Evolutionary conservation across 768 basidiomycete species (phyloP).

Genomic region (Tricholoma terreum): DNA sequence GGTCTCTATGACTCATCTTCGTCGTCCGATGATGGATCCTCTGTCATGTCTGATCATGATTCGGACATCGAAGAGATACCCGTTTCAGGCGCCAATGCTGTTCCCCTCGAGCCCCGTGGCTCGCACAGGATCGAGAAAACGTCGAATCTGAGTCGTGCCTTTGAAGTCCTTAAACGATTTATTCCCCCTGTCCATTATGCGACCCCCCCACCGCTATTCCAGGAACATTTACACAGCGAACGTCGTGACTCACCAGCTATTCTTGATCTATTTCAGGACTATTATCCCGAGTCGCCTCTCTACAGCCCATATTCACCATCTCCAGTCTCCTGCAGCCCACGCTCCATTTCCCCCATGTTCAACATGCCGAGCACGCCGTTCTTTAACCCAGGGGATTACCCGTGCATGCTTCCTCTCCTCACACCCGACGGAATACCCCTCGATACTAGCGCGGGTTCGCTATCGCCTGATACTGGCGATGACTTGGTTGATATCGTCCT

Average conservation of each 20-base stretch:
- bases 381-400: not conserved
- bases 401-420: not conserved
- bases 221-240: not conserved
- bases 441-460: not conserved
- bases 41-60: slow-evolving; percentile 32
- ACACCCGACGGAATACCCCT: not conserved
- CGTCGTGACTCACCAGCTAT: not conserved
- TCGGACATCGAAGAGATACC: slow-evolving; percentile 58
- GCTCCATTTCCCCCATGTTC: slow-evolving; percentile 2
- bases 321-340: slow-evolving; percentile 2
- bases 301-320: slow-evolving; percentile 12
- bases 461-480: not conserved
- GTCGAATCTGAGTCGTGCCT: slow-evolving; percentile 22
- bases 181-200: slow-evolving; percentile 24
- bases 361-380: slow-evolving; percentile 1
- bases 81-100: slow-evolving; percentile 21
- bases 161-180: slow-evolving; percentile 30
- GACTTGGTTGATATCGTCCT: not conserved
- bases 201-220: not conserved
- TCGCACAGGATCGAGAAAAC: slow-evolving; percentile 5
- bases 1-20: slow-evolving; percentile 50
- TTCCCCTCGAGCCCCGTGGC: slow-evolving; percentile 19
- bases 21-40: slow-evolving; percentile 40
- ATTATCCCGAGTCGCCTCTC: slow-evolving; percentile 6
- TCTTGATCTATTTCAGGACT: not conserved